Evolutionary conservation across 1,284 basidiomycete genomes (phyloP), one percentile per base, ranked within the genome.

Genomic region (Mycosarcoma maydis): DNA sequence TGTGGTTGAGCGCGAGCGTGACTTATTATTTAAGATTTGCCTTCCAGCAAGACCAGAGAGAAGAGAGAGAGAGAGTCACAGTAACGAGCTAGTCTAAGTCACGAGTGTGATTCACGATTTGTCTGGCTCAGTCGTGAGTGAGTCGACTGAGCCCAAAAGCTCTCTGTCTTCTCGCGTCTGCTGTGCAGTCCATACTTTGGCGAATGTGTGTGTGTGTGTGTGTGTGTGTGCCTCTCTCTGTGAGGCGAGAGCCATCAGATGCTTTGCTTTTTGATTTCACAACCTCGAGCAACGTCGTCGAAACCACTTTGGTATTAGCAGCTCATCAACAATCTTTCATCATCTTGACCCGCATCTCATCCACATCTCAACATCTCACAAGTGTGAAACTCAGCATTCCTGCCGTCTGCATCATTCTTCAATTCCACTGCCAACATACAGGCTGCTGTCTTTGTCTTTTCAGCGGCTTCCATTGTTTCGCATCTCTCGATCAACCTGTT

Each of bases 1-100:
- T n/a, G 38, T 26, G 40, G 17, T 26, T 42, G 36, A 37, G 34
- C 34, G 27, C 23, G 43, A 45, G 42, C 42, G 42, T 43, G 42
- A 43, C 19, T 45, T 34, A 26, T 4, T 11, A n/a, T n/a, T n/a
- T n/a, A n/a, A n/a, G n/a, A n/a, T n/a, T n/a, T n/a, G n/a, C n/a
- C n/a, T n/a, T n/a, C n/a, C n/a, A n/a, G n/a, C n/a, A n/a, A n/a
- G n/a, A n/a, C n/a, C n/a, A 30, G 9, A 30, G 29, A 29, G 27
- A 30, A 30, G 9, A 30, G 29, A 30, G n/a, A n/a, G n/a, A n/a
- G n/a, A n/a, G n/a, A n/a, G n/a, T n/a, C n/a, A n/a, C n/a, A n/a
- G n/a, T n/a, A n/a, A n/a, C n/a, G n/a, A n/a, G n/a, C n/a, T n/a
- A n/a, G n/a, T n/a, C n/a, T n/a, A n/a, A n/a, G n/a, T n/a, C n/a